A percentile compares a stretch with the other conserved stretches of the same genome.
phyloP scores from a whole-genome alignment of 345 rosid species.

The Pelargonium nanum region DNA sequence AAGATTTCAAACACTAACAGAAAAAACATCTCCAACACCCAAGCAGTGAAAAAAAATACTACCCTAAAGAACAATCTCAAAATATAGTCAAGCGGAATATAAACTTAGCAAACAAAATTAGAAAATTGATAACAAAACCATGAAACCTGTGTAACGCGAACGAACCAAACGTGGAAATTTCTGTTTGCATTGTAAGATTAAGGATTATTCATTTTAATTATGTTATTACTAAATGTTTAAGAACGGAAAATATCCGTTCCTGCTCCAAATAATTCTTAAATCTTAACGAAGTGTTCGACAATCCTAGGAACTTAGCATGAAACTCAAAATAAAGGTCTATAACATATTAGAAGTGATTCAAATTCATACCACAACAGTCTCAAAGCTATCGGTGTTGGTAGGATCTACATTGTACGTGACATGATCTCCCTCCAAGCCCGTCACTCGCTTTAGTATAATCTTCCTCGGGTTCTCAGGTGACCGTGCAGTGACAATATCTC shows the following conservation, averaged over 20 bases:
- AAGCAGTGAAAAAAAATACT: background rate
- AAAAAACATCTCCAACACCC: background rate
- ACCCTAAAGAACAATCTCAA: too few species aligned
- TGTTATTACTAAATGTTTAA: too few species aligned
- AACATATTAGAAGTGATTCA: background rate
- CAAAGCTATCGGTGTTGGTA: slow-evolving; percentile 17
- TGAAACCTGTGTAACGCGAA: too few species aligned
- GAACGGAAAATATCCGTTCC: too few species aligned
- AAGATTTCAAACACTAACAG: background rate
- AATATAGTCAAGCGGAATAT: too few species aligned
- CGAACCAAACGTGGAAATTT: too few species aligned
- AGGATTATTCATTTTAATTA: too few species aligned
- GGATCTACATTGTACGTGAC: slow-evolving; percentile 44
- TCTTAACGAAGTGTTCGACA: too few species aligned
- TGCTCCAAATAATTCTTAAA: too few species aligned
- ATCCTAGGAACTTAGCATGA: background rate
- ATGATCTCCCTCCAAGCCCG: slow-evolving; percentile 54
- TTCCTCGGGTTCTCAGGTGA: slow-evolving; percentile 49
- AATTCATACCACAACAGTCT: slow-evolving; percentile 41
- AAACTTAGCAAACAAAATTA: background rate
- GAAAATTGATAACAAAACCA: too few species aligned
- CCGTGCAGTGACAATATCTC: slow-evolving; percentile 53
- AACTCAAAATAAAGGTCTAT: background rate
- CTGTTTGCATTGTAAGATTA: too few species aligned
- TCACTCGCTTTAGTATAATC: slow-evolving; percentile 40